Percentiles rank a stretch among this genome's conserved stretches.
Conservation (phyloP, 1,284 basidiomycete species). For the Golubevia sp. region DNA sequence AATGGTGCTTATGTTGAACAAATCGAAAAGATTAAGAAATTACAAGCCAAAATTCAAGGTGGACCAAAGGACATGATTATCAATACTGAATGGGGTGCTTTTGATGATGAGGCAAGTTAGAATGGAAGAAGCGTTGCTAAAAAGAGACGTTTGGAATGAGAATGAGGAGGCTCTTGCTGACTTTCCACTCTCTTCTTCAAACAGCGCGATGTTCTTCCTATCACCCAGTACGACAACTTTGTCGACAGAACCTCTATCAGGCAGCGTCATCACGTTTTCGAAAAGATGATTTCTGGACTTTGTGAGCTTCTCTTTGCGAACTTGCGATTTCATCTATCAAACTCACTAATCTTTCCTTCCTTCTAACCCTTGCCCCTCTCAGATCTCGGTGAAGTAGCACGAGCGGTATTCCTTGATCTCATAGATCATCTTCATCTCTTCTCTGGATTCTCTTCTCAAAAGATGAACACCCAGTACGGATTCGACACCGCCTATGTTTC, state of each 20-base stretch:
- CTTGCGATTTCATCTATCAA: too few species aligned
- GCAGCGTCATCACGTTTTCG: slow-evolving; percentile 88
- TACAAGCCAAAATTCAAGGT: slow-evolving; percentile 14
- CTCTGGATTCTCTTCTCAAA: slow-evolving; percentile 73
- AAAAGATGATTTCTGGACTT: slow-evolving; percentile 99
- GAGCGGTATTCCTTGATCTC: slow-evolving; percentile 81
- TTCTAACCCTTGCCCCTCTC: not conserved
- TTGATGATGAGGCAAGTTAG: slow-evolving; percentile 83
- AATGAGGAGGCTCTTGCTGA: slow-evolving; percentile 39
- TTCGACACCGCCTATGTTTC: slow-evolving; percentile 93
- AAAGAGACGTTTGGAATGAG: too few species aligned
- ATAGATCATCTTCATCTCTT: slow-evolving; percentile 79
- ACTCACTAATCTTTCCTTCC: not conserved
- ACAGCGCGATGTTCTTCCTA: slow-evolving; percentile 81
- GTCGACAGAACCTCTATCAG: slow-evolving; percentile 93
- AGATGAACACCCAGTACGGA: slow-evolving; percentile 86
- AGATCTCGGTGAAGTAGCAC: slow-evolving; percentile 88
- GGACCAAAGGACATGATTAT: slow-evolving; percentile 77
- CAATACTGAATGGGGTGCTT: slow-evolving; percentile 97
- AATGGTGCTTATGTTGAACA: slow-evolving; percentile 96
- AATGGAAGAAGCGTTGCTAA: not conserved
- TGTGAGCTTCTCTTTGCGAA: slow-evolving; percentile 63
- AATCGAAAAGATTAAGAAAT: slow-evolving; percentile 79
- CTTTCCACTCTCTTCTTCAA: not conserved
- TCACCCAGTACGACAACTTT: slow-evolving; percentile 90